Evolutionary conservation across 1,284 basidiomycete species (phyloP).

Genomic region (Rhodotorula mucilaginosa): DNA sequence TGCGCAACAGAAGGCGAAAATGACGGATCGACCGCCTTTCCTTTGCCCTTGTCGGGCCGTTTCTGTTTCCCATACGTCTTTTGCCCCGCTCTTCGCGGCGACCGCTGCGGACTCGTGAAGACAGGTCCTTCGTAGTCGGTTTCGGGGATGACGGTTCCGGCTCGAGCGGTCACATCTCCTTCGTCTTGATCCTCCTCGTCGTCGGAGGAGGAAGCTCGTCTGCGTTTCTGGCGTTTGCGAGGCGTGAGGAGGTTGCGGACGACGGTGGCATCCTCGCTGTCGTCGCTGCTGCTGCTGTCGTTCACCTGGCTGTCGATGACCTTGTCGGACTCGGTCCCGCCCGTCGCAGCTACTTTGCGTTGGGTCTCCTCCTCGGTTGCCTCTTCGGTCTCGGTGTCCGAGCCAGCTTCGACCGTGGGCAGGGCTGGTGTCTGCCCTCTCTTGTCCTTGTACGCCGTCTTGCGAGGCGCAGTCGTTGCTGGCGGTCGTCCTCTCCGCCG

Average conservation of each 20-base stretch:
- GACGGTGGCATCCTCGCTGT: background rate
- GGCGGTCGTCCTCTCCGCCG: background rate
- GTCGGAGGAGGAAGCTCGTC: too few relatives aligned
- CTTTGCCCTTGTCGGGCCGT: background rate
- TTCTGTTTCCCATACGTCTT: background rate
- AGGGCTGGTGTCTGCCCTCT: background rate
- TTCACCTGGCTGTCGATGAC: background rate
- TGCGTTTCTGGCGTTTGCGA: too few relatives aligned
- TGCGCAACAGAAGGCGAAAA: background rate
- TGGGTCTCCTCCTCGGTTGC: background rate
- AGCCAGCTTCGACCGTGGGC: background rate
- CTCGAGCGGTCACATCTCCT: background rate
- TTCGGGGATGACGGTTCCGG: background rate
- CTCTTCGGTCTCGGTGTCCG: background rate
- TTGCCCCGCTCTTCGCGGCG: background rate
- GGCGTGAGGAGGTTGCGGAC: too few relatives aligned
- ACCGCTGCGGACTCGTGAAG: background rate
- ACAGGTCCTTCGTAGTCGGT: background rate
- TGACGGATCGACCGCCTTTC: background rate
- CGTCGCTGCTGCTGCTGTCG: background rate
- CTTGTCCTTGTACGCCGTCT: background rate
- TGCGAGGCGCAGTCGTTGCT: background rate
- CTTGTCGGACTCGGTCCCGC: background rate
- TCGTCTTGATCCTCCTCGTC: background rate
- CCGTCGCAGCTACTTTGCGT: background rate